Evolutionary conservation across 257 asterid genomes (phyloP), one percentile per base, ranked within the genome.

Genomic region (Ballota nigra): DNA sequence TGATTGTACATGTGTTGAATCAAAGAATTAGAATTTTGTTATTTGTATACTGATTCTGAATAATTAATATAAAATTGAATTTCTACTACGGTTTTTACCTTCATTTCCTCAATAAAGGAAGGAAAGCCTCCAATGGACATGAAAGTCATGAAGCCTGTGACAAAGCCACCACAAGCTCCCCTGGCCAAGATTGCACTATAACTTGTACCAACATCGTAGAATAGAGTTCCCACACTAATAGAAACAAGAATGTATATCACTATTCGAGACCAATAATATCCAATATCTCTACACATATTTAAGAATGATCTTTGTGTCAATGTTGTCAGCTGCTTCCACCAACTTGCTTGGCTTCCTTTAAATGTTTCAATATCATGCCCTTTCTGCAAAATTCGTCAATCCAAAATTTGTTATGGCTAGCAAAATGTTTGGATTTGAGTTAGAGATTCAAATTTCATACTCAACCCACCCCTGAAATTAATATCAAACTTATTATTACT

Each of bases 71-170:
- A n/a, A n/a, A n/a, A n/a, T n/a, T n/a, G n/a, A n/a, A n/a, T n/a
- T n/a, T n/a, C n/a, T n/a, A n/a, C n/a, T n/a, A n/a, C n/a, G n/a
- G n/a, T n/a, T n/a, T n/a, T n/a, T n/a, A 94, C 99, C 96, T 89
- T 95, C 98, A 95, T 88, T 76, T 95, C 99, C 85, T 95, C 99
- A 4, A 95, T 83, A 81, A 95, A 94, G 16, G 98, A 95, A 23
- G 99, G 99, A 68, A 95, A 95, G 26, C 99, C 99, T n/a, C 98
- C 99, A 10, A 95, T 95, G 28, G 99, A 95, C 99, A 95, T 95
- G 87, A 95, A 95, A 45, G 99, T 89, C 99, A 95, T 95, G 47
- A 87, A 95, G 33, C 99, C 99, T 0, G 96, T 86, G 1, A 95
- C 88, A 19, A 95, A 95, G 36, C 99, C 99, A 22, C 95, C 98